Conservation (phyloP, 345 rosid species). For the Clarkia xantiana region DNA sequence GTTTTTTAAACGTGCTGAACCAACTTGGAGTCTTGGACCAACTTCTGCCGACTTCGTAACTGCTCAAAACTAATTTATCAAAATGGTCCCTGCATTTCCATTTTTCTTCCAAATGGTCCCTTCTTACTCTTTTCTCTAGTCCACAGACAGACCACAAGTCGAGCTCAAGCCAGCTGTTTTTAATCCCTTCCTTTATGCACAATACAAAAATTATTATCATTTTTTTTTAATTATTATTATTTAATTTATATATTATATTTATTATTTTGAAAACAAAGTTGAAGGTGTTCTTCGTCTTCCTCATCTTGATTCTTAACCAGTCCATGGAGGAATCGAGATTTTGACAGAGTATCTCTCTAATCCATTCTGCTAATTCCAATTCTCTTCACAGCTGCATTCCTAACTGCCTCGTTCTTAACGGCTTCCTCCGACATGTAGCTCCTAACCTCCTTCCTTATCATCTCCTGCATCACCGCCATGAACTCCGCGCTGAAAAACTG, state of each 20-base stretch:
- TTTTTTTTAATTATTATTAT: constrained; percentile 10
- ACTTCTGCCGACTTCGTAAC: too few relatives aligned
- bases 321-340: neutral
- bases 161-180: neutral
- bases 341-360: constrained; percentile 6
- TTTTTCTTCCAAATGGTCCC: too few relatives aligned
- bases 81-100: too few relatives aligned
- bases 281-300: neutral
- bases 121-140: too few relatives aligned
- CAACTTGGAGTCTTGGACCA: too few relatives aligned
- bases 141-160: too few relatives aligned
- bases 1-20: too few relatives aligned
- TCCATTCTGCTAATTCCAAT: constrained; percentile 53
- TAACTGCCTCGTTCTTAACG: constrained; percentile 35
- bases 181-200: constrained; percentile 19
- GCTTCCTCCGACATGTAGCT: constrained; percentile 28
- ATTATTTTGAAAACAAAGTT: neutral
- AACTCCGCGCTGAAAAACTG: constrained; percentile 55
- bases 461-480: constrained; percentile 53
- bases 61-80: too few relatives aligned
- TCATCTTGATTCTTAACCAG: neutral
- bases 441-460: constrained; percentile 61
- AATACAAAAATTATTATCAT: constrained; percentile 30
- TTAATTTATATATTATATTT: neutral
- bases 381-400: constrained; percentile 54